Conservation (phyloP, 257 asterid genomes). For the Solanum virginianum region DNA sequence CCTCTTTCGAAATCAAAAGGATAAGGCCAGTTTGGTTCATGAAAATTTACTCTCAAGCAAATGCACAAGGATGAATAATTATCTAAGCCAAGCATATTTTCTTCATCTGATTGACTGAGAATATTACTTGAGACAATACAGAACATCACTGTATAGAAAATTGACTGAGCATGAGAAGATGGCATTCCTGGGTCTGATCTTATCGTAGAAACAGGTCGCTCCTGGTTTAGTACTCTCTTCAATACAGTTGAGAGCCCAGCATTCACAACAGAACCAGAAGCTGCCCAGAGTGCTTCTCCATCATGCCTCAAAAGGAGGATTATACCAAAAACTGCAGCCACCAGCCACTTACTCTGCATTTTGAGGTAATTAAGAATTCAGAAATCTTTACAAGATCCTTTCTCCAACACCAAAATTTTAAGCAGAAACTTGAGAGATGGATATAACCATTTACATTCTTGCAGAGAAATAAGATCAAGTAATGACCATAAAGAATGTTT, state of each 20-base stretch:
- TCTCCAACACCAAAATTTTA: background rate
- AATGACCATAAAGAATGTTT: background rate
- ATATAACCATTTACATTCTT: background rate
- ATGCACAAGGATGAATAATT: background rate
- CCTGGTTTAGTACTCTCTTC: constrained; percentile 61
- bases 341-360: constrained; percentile 74
- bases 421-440: background rate
- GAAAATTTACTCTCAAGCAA: background rate
- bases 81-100: background rate
- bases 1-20: background rate
- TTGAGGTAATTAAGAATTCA: constrained; percentile 1
- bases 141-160: constrained; percentile 33
- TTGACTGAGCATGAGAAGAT: constrained; percentile 77
- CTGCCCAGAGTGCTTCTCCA: constrained; percentile 60
- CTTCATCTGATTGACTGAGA: background rate
- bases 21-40: background rate
- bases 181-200: constrained; percentile 96
- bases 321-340: constrained; percentile 18
- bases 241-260: constrained; percentile 28
- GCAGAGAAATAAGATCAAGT: background rate
- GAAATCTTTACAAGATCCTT: background rate
- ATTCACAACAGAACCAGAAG: constrained; percentile 57
- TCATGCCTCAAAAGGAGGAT: constrained; percentile 61
- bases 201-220: constrained; percentile 49
- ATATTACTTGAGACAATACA: constrained; percentile 44